Evolutionary conservation across 495 filamentous ascomycete genomes (phyloP).

Genomic region (Paragyromitra xinjiangensis): DNA sequence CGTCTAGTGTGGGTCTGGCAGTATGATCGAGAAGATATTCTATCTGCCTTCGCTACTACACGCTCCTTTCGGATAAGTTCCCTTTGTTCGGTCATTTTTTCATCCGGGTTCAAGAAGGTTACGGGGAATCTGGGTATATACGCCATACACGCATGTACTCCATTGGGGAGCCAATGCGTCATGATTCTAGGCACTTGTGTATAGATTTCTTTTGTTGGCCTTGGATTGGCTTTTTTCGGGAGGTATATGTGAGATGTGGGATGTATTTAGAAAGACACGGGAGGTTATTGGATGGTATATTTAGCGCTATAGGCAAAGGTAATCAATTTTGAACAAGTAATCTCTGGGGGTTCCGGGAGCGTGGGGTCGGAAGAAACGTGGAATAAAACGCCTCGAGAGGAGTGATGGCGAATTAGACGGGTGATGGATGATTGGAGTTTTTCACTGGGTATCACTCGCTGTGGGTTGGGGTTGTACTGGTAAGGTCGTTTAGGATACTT

Average conservation of each 20-base stretch:
- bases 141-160: conserved; percentile 26
- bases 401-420: background rate
- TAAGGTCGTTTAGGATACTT: no score
- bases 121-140: conserved; percentile 19
- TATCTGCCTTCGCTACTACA: background rate
- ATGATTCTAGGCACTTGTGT: conserved; percentile 13
- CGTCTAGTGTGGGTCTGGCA: conserved; percentile 7
- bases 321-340: background rate
- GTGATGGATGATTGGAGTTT: background rate
- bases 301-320: conserved; percentile 23
- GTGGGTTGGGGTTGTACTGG: background rate
- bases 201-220: conserved; percentile 43
- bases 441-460: conserved; percentile 5
- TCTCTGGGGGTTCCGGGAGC: background rate
- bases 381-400: conserved; percentile 2
- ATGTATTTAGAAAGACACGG: conserved; percentile 40
- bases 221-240: background rate
- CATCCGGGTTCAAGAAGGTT: background rate
- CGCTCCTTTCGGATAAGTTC: conserved; percentile 33
- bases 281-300: conserved; percentile 31
- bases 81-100: conserved; percentile 24
- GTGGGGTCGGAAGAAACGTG: conserved; percentile 10
- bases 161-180: conserved; percentile 20
- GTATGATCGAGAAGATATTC: background rate
- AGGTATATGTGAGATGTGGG: background rate